Evolutionary conservation across 139 green algal species (phyloP).

Genomic region (Closterium sp.): DNA sequence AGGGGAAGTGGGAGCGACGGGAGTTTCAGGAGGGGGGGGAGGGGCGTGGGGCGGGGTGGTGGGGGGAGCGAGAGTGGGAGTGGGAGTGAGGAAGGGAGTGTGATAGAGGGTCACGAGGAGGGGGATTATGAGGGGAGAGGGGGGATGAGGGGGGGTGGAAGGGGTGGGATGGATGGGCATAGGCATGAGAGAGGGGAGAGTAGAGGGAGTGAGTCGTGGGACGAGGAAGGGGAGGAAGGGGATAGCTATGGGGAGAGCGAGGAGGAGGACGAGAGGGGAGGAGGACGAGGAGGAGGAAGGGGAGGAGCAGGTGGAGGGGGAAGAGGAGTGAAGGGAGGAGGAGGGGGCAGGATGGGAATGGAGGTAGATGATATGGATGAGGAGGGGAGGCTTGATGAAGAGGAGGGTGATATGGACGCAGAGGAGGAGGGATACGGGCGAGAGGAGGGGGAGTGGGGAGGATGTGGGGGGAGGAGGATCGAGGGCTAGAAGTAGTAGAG

Average conservation of each 20-base stretch:
- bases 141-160: not conserved
- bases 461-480: not conserved
- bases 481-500: not conserved
- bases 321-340: not conserved
- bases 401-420: not conserved
- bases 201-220: not conserved
- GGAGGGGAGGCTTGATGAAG: not conserved
- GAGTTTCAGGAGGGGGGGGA: not conserved
- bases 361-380: not conserved
- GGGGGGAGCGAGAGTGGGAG: not conserved
- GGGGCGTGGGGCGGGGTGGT: too few relatives aligned
- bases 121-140: not conserved
- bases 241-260: not conserved
- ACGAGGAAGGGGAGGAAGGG: not conserved
- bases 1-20: not conserved
- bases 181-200: not conserved
- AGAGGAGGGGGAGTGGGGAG: not conserved
- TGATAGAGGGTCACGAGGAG: not conserved
- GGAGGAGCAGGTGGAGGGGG: too few relatives aligned
- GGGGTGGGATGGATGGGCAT: not conserved
- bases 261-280: not conserved
- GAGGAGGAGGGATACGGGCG: not conserved
- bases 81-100: not conserved
- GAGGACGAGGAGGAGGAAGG: not conserved
- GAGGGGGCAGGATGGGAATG: not conserved